phyloP scores from a whole-genome alignment of 257 asterid genomes.

The Solanum medicagineum region DNA sequence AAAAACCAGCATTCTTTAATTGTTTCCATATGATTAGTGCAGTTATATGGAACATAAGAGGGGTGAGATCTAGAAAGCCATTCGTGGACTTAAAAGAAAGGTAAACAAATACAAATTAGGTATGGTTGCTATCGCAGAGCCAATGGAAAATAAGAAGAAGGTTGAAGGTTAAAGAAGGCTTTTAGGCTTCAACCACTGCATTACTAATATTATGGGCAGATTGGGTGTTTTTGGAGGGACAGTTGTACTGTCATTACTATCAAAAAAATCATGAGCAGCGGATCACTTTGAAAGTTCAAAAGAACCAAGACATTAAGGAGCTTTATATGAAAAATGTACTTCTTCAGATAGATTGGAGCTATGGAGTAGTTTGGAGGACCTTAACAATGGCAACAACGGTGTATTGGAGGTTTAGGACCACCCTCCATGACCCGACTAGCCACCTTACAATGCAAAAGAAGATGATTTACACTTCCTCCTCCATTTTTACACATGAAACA shows the following conservation, averaged over 20 bases:
- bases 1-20: background rate
- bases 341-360: background rate
- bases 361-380: background rate
- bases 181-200: background rate
- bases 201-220: background rate
- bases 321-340: background rate
- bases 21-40: background rate
- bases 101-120: background rate
- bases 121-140: background rate
- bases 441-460: too few relatives aligned
- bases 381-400: background rate
- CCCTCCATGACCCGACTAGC: background rate
- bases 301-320: background rate
- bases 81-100: too few relatives aligned
- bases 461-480: too few relatives aligned
- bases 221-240: background rate
- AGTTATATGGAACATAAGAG: too few relatives aligned
- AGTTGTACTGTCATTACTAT: too few relatives aligned
- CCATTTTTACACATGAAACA: too few relatives aligned
- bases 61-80: background rate
- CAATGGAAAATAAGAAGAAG: too few relatives aligned
- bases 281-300: background rate
- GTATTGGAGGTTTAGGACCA: background rate
- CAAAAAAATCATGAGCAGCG: too few relatives aligned
- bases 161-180: background rate